These are phyloP conservation scores for Psidium guajava DNA, from an alignment of 345 rosid genomes.

Conservation along the genomic window DNA sequence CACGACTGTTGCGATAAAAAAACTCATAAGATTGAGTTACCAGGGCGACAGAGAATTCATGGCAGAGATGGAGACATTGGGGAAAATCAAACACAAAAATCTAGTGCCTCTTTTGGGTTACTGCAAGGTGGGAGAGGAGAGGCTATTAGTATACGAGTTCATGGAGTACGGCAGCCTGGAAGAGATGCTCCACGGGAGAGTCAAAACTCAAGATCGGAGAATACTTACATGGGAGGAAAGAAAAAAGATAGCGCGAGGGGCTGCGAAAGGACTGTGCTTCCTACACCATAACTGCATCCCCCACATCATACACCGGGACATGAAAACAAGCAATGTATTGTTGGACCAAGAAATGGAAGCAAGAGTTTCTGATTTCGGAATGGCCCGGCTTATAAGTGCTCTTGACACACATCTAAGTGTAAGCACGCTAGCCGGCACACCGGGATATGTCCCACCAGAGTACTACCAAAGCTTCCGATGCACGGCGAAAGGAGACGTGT, in stretches of 20 bases:
- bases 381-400: slow-evolving; percentile 3
- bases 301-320: slow-evolving; percentile 8
- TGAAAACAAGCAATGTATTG: slow-evolving; percentile 3
- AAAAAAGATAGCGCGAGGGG: slow-evolving; percentile 1
- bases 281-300: slow-evolving; percentile 6
- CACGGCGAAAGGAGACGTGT: slow-evolving; percentile 3
- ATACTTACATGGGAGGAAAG: slow-evolving; percentile 3
- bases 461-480: slow-evolving; percentile 3
- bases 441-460: slow-evolving; percentile 5
- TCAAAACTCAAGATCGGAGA: background rate
- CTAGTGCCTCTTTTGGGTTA: slow-evolving; percentile 1
- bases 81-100: slow-evolving; percentile 1
- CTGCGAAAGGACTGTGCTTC: slow-evolving; percentile 3
- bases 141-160: slow-evolving; percentile 2
- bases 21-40: background rate
- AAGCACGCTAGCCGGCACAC: slow-evolving; percentile 3
- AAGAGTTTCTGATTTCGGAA: slow-evolving; percentile 1
- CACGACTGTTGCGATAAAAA: background rate
- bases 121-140: slow-evolving; percentile 2
- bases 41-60: slow-evolving; percentile 2
- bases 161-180: slow-evolving; percentile 4
- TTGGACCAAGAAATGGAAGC: background rate
- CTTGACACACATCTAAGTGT: slow-evolving; percentile 4
- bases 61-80: slow-evolving; percentile 7
- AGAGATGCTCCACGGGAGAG: slow-evolving; percentile 3